Evolutionary conservation across 1,139 yeast species (phyloP).

Genomic region (Kodamaea sp.): DNA sequence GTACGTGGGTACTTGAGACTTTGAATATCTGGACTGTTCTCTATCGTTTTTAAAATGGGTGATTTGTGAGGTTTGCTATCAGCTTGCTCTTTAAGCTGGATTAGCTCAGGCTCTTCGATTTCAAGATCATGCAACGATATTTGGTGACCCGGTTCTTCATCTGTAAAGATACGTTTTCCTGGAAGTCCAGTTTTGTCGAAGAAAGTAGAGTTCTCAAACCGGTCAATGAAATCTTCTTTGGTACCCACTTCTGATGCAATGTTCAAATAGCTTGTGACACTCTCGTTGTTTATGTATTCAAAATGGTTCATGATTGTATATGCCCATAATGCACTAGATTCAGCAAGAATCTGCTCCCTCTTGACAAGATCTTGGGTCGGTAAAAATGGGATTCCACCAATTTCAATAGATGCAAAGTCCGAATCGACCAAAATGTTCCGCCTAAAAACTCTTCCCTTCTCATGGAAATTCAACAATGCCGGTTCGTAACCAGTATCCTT

Average conservation of each 20-base stretch:
- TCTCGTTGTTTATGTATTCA: constrained; percentile 39
- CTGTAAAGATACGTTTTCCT: constrained; percentile 16
- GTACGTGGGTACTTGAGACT: constrained; percentile 41
- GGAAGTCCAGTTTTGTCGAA: constrained; percentile 33
- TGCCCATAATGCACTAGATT: constrained; percentile 77
- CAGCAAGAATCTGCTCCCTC: constrained; percentile 56
- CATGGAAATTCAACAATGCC: constrained; percentile 45
- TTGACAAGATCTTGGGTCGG: constrained; percentile 52
- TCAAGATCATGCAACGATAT: constrained; percentile 7
- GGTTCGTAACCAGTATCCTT: constrained; percentile 17
- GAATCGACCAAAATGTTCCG: constrained; percentile 40
- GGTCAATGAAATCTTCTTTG: constrained; percentile 49
- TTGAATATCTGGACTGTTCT: constrained; percentile 6
- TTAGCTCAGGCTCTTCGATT: constrained; percentile 6
- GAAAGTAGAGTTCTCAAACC: constrained; percentile 52
- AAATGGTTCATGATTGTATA: constrained; percentile 48
- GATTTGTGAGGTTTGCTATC: constrained; percentile 20
- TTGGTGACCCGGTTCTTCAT: constrained; percentile 22
- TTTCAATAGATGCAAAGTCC: constrained; percentile 23
- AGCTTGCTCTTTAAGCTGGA: background rate
- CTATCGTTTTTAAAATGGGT: constrained; percentile 24
- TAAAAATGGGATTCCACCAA: constrained; percentile 59
- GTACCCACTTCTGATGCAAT: constrained; percentile 52
- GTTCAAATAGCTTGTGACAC: constrained; percentile 54
- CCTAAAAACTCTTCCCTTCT: constrained; percentile 49